Conservation (phyloP, 108 stramenopile genomes). For the Nannochloropsis gaditana region DNA sequence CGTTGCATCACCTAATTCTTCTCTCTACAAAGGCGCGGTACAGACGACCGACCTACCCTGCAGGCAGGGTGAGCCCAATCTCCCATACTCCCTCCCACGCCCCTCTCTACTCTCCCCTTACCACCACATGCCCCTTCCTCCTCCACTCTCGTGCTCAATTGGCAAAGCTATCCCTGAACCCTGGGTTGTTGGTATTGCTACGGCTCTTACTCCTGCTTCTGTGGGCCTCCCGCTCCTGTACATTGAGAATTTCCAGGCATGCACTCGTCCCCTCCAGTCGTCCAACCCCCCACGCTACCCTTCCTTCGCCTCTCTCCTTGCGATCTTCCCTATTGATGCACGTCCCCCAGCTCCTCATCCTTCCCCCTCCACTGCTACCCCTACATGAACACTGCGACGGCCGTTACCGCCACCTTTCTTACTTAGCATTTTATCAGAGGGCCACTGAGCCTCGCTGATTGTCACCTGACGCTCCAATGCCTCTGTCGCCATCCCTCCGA, state of each 20-base stretch:
- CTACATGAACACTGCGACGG: not conserved
- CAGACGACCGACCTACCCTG: too few relatives aligned
- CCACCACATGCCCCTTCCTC: not conserved
- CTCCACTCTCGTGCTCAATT: not conserved
- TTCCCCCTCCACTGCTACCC: not conserved
- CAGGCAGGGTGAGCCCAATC: too few relatives aligned
- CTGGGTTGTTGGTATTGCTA: not conserved
- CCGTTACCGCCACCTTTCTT: not conserved
- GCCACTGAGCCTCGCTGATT: not conserved
- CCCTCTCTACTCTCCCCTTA: not conserved
- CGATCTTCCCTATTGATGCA: not conserved
- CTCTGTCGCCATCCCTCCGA: not conserved
- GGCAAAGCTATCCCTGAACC: not conserved
- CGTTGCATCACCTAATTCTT: too few relatives aligned
- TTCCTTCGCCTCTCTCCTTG: not conserved
- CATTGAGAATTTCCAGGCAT: not conserved
- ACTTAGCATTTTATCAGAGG: not conserved
- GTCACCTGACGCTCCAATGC: not conserved
- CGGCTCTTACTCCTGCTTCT: not conserved
- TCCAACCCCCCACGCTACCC: not conserved
- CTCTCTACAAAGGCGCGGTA: too few relatives aligned
- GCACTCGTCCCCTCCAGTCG: not conserved
- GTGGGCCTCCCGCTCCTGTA: not conserved
- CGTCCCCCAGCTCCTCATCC: not conserved
- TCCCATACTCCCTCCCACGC: too few relatives aligned